Percentiles rank a stretch among this genome's conserved stretches.
phyloP scores from a whole-genome alignment of 768 basidiomycete genomes.

The Mycena filopes region DNA sequence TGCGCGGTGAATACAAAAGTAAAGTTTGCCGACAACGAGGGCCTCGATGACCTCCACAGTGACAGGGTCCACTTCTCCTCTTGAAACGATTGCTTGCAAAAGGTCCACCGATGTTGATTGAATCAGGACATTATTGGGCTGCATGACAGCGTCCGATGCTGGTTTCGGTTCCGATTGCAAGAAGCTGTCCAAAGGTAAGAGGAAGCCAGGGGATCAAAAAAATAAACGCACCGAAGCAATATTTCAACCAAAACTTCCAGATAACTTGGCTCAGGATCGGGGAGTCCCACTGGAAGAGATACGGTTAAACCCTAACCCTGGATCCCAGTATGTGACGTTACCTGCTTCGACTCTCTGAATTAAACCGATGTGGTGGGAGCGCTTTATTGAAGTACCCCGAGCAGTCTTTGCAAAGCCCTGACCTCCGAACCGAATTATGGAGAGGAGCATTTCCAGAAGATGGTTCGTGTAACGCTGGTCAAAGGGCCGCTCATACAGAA shows the following conservation, averaged over 20 bases:
- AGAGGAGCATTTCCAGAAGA: conserved; percentile 80
- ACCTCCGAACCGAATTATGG: conserved; percentile 87
- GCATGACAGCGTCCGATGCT: conserved; percentile 60
- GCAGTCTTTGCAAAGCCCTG: conserved; percentile 87
- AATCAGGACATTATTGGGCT: conserved; percentile 67
- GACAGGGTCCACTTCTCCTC: conserved; percentile 78
- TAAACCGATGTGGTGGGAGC: conserved; percentile 72
- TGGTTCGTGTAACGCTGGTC: conserved; percentile 81
- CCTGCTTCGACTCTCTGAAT: conserved; percentile 69
- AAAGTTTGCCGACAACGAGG: conserved; percentile 79
- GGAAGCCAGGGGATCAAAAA: neutral
- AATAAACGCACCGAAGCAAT: conserved; percentile 68
- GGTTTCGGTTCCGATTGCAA: conserved; percentile 81
- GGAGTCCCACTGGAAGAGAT: conserved; percentile 46
- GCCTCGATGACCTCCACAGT: conserved; percentile 75
- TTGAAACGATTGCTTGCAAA: conserved; percentile 82
- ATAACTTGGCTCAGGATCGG: conserved; percentile 71
- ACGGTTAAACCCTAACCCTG: conserved; percentile 13
- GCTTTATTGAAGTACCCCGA: conserved; percentile 68
- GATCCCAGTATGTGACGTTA: conserved; percentile 42
- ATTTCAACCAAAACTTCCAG: conserved; percentile 81
- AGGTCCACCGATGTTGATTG: conserved; percentile 85
- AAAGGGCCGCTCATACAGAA: conserved; percentile 76
- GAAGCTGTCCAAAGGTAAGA: conserved; percentile 57
- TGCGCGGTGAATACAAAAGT: conserved; percentile 71